Percentiles rank a stretch among this genome's conserved stretches.
Conservation (phyloP, 805 yeast species). For the Sugiyamaella mastotermitis region DNA sequence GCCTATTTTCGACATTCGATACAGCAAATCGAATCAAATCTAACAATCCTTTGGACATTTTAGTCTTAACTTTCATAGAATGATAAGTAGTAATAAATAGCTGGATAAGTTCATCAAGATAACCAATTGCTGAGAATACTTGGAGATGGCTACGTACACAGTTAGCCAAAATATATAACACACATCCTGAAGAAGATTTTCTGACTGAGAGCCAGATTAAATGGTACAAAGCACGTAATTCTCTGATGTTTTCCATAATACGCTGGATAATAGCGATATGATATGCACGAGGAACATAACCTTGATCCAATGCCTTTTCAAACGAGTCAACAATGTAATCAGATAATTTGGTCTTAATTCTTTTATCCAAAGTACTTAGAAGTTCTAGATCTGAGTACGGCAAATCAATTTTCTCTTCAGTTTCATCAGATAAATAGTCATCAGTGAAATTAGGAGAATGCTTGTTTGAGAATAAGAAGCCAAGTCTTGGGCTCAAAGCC, state of each 20-base stretch:
- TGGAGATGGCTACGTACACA: conserved; percentile 14
- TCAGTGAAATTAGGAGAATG: no score
- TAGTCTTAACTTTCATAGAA: conserved; percentile 11
- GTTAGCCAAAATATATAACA: conserved; percentile 37
- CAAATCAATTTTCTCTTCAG: no score
- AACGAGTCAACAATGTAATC: not conserved
- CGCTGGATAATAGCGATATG: conserved; percentile 43
- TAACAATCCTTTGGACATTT: conserved; percentile 20
- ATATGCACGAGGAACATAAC: conserved; percentile 5
- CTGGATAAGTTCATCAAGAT: conserved; percentile 17
- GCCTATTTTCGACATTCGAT: conserved; percentile 10
- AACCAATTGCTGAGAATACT: conserved; percentile 19
- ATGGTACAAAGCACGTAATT: conserved; percentile 22
- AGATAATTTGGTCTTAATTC: no score
- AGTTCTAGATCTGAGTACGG: no score
- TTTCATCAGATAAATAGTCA: no score
- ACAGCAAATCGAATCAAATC: conserved; percentile 20
- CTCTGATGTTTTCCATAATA: conserved; percentile 50
- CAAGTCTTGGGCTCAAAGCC: no score
- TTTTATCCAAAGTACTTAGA: no score
- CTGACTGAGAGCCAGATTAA: conserved; percentile 45
- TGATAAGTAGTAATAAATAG: conserved; percentile 14
- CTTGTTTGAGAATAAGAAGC: no score
- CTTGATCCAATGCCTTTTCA: not conserved
- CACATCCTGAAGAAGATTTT: conserved; percentile 47